Evolutionary conservation across 805 yeast species (phyloP), one percentile per base, ranked within the genome.

Genomic region (Tetrapisispora iriomotensis): DNA sequence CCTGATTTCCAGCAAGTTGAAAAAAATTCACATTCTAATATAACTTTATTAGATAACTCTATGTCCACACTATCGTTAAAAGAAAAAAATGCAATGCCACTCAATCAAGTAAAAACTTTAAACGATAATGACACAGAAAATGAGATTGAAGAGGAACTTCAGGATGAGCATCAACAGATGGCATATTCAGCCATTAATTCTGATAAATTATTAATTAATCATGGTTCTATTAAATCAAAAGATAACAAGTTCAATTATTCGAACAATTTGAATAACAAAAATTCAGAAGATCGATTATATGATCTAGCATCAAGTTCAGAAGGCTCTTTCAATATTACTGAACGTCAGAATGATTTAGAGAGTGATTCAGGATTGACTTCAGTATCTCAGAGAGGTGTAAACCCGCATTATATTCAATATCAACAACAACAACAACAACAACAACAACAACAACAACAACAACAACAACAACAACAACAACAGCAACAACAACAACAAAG

Each of bases 381-480:
- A 38, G 83, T 82, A 2, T 79, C 88, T 7, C 90, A 82, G 59
- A 67, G 90, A 54, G 87, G 79, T 21, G 69, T 76, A 13, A 82
- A 82, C 50, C 83, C 82, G 14, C 60, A 65, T 21, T 77, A 74
- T 47, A 67, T 64, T 39, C 30, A 36, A 20, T 34, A 45, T 35
- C 28, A 41, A 39, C 40, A 36, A 29, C 40, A 42, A 20, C 48
- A 46, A 27, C 43, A 44, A 20, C 42, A 38, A 13, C 40, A 40
- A 20, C 50, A 43, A 20, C 43, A 34, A 24, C 40, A 32, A 13
- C 43, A 40, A 23, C 37, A 19, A 12, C 21, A 26, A 10, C 35
- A n/a, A 17, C 19, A 39, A 3, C 19, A 24, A 4, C 23, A 22
- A 6, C 34, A 28, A 9, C 38, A 30, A 20, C 36, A 34, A 34